Conservation (phyloP, 1,284 basidiomycete species). For the Cutaneotrichosporon curvatum region DNA sequence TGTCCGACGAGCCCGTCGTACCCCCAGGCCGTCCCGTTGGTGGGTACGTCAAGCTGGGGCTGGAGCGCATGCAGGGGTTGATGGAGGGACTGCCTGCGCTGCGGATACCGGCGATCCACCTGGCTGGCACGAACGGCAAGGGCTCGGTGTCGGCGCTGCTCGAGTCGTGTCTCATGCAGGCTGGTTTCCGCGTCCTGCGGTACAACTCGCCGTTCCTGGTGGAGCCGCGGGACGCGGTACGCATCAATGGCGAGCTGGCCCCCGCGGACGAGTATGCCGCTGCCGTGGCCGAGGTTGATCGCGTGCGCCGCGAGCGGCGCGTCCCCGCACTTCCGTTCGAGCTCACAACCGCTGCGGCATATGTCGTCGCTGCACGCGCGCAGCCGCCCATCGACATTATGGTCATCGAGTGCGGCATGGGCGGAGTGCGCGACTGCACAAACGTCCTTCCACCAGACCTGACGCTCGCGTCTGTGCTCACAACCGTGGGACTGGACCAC, state of each 20-base stretch:
- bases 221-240: slow-evolving; percentile 68
- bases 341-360: slow-evolving; percentile 70
- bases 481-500: slow-evolving; percentile 86
- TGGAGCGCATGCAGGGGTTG: slow-evolving; percentile 62
- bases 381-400: slow-evolving; percentile 57
- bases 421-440: slow-evolving; percentile 85
- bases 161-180: slow-evolving; percentile 61
- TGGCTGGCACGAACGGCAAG: slow-evolving; percentile 97
- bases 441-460: slow-evolving; percentile 69
- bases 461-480: slow-evolving; percentile 71
- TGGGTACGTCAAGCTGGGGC: slow-evolving; percentile 61
- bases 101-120: slow-evolving; percentile 76
- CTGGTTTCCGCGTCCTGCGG: slow-evolving; percentile 61
- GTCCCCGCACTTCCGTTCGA: slow-evolving; percentile 68
- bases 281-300: slow-evolving; percentile 53
- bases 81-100: slow-evolving; percentile 58
- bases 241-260: slow-evolving; percentile 59
- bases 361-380: slow-evolving; percentile 61
- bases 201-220: slow-evolving; percentile 93
- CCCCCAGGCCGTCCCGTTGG: neutral
- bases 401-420: slow-evolving; percentile 91
- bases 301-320: slow-evolving; percentile 49
- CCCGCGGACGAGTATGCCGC: slow-evolving; percentile 51
- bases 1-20: neutral
- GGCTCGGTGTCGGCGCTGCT: slow-evolving; percentile 82